Evolutionary conservation across 768 basidiomycete genomes (phyloP), one percentile per base, ranked within the genome.

Genomic region (Piloderma croceum): DNA sequence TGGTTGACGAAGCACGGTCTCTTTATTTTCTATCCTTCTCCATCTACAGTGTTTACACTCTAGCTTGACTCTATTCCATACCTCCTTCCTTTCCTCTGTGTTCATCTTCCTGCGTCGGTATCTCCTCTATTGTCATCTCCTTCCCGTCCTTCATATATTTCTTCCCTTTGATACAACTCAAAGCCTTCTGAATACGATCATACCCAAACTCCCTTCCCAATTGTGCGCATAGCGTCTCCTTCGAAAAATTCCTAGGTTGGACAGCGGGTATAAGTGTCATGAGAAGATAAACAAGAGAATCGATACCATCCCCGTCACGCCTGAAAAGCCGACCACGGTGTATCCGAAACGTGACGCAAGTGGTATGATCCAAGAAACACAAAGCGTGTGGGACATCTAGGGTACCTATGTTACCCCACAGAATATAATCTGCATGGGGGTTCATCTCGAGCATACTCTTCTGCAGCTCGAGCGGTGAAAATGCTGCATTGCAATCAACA

Each of bases 351-450:
- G 12, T 23, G n/a, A 20, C 21, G 3, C 17, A 24, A 13, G 11
- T 11, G 6, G 17, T 15, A 11, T 17, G 15, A 18, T 40, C 31
- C 17, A 3, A 17, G 18, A 40, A 40, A 18, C 15, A 12, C 18
- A 40, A 23, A 13, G 31, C 39, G 24, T 29, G n/a, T 12, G 39
- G 31, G 19, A 22, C 23, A 5, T 23, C 12, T 7, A 15, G 29
- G 5, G 31, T 7, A 4, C 21, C 39, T 15, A 18, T 21, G 22
- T 40, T 24, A 12, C 39, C 39, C 39, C 39, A 40, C 5, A 40
- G 24, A 23, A 40, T 40, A 18, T 40, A 40, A 24, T 40, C 39
- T 19, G 39, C 39, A 2, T 40, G n/a, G 12, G 39, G 39, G 29
- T 40, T 40, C 24, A 32, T 32, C 21, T 40, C 25, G 15, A 40